A percentile compares a stretch with the other conserved stretches of the same genome.
phyloP scores from a whole-genome alignment of 2,329 filamentous ascomycete genomes.

The Chrysoporthe cubensis region DNA sequence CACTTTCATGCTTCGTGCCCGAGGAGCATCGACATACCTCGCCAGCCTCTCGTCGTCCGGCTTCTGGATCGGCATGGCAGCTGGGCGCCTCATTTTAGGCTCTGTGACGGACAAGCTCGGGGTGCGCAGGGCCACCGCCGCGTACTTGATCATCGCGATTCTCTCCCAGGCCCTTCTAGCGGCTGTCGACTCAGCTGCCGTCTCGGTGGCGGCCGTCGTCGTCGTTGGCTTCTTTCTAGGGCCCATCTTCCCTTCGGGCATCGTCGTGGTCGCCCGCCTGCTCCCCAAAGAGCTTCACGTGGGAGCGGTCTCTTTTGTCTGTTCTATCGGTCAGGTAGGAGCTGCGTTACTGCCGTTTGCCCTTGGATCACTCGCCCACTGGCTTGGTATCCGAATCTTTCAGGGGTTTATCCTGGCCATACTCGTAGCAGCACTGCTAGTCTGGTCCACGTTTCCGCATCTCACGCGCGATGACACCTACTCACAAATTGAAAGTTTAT shows the following conservation, averaged over 20 bases:
- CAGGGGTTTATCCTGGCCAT: slow-evolving; percentile 35
- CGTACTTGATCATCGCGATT: slow-evolving; percentile 34
- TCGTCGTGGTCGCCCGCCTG: slow-evolving; percentile 42
- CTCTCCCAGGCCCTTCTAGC: slow-evolving; percentile 31
- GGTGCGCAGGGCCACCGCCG: slow-evolving; percentile 33
- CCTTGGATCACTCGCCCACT: slow-evolving; percentile 46
- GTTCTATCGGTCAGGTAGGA: slow-evolving; percentile 48
- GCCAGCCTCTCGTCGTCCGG: slow-evolving; percentile 47
- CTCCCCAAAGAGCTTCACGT: slow-evolving; percentile 46
- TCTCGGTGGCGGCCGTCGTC: slow-evolving; percentile 39
- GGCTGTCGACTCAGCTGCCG: slow-evolving; percentile 27
- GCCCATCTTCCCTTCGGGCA: slow-evolving; percentile 47
- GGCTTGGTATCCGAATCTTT: slow-evolving; percentile 44
- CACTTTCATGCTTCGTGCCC: slow-evolving; percentile 48
- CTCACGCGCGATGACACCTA: neutral
- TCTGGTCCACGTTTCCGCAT: slow-evolving; percentile 28
- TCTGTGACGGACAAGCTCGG: slow-evolving; percentile 39
- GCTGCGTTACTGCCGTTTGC: slow-evolving; percentile 47
- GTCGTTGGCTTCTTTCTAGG: slow-evolving; percentile 45
- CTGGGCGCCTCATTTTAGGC: slow-evolving; percentile 42
- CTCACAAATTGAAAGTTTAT: neutral
- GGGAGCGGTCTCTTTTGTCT: slow-evolving; percentile 47
- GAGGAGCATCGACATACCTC: slow-evolving; percentile 40
- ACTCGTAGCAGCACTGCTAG: slow-evolving; percentile 28
- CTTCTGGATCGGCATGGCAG: slow-evolving; percentile 50